These are phyloP conservation scores for Aspergillus floridensis DNA, from an alignment of 2,329 filamentous ascomycete genomes.

Conservation along the genomic window DNA sequence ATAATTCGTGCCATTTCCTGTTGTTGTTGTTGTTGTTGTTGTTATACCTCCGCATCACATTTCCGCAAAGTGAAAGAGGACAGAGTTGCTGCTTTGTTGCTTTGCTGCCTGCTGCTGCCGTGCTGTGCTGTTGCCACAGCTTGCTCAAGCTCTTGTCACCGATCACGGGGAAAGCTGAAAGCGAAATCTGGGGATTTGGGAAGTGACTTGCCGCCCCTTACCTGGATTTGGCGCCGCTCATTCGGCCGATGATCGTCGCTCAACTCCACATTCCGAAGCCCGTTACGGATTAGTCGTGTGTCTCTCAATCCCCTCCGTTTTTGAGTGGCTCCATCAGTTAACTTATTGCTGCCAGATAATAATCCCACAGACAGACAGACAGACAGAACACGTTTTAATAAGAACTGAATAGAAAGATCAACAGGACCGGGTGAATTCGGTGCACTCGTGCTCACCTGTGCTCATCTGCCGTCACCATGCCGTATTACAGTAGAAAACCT, in stretches of 20 bases:
- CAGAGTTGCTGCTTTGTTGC: neutral
- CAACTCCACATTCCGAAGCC: conserved; percentile 13
- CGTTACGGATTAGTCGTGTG: conserved; percentile 6
- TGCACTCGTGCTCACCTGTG: neutral
- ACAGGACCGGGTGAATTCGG: neutral
- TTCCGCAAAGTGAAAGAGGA: neutral
- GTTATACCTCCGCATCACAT: neutral
- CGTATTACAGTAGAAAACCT: conserved; percentile 23
- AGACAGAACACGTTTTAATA: neutral
- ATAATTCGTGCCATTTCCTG: neutral
- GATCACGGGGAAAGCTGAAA: neutral
- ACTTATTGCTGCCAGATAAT: neutral
- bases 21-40: neutral
- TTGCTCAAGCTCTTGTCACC: neutral
- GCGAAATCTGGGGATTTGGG: neutral
- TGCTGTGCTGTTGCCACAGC: neutral
- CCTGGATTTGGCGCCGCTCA: neutral
- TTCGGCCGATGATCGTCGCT: neutral
- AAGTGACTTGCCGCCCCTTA: neutral
- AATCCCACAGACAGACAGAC: neutral
- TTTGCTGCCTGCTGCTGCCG: neutral
- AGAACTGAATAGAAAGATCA: neutral
- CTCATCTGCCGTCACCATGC: conserved; percentile 26
- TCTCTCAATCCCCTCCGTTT: neutral
- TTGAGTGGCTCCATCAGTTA: neutral